A percentile compares a stretch with the other conserved stretches of the same genome.
phyloP scores from a whole-genome alignment of 2,329 filamentous ascomycete species.

The Trichoderma arundinaceum region DNA sequence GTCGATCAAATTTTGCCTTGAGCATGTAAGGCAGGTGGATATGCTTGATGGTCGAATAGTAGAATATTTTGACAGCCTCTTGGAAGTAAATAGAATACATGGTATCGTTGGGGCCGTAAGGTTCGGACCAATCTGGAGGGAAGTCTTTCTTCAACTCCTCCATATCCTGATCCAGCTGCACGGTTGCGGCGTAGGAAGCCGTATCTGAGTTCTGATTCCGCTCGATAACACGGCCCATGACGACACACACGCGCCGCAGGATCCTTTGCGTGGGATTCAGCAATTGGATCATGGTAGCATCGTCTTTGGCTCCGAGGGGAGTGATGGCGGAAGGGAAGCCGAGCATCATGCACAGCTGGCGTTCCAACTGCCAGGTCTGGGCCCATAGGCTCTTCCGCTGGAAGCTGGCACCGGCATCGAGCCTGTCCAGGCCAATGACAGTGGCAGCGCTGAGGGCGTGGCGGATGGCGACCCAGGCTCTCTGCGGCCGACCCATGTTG shows the following conservation, averaged over 20 bases:
- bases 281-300: background rate
- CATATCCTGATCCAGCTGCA: constrained; percentile 50
- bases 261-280: constrained; percentile 24
- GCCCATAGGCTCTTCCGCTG: constrained; percentile 48
- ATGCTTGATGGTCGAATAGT: constrained; percentile 46
- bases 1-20: constrained; percentile 44
- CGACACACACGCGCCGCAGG: constrained; percentile 11
- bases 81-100: constrained; percentile 33
- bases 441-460: constrained; percentile 58
- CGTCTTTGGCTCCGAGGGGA: background rate
- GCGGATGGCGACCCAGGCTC: constrained; percentile 58
- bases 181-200: constrained; percentile 45
- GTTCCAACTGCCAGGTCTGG: constrained; percentile 50
- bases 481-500: constrained; percentile 60
- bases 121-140: constrained; percentile 31
- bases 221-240: constrained; percentile 22
- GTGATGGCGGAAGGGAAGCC: constrained; percentile 55
- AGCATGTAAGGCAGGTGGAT: constrained; percentile 56
- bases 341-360: constrained; percentile 58
- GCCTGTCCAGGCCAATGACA: constrained; percentile 55
- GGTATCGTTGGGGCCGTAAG: background rate
- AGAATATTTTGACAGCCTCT: constrained; percentile 47
- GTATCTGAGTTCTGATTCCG: constrained; percentile 26
- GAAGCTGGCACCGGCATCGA: constrained; percentile 38
- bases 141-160: constrained; percentile 36